A percentile compares a stretch with the other conserved stretches of the same genome.
Evolutionary conservation across 1,284 basidiomycete genomes (phyloP).

Genomic region (Pascua sp.): DNA sequence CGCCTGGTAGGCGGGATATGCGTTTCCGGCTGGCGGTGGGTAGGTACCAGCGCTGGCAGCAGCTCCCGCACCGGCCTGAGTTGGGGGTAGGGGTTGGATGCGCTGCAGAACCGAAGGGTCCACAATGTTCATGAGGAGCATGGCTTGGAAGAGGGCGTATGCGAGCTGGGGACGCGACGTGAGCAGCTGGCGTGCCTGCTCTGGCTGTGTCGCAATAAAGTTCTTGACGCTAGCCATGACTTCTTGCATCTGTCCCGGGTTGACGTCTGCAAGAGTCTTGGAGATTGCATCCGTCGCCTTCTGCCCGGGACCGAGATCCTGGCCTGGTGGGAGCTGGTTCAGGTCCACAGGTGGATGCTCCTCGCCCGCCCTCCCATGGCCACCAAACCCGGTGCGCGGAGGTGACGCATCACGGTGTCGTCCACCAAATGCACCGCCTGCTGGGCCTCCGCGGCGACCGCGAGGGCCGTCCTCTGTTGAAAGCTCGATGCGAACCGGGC

Average conservation of each 20-base stretch:
- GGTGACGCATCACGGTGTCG: constrained; percentile 15
- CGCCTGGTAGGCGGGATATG: constrained; percentile 34
- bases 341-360: constrained; percentile 17
- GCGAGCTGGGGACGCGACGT: constrained; percentile 84
- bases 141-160: constrained; percentile 93
- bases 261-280: constrained; percentile 78
- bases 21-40: constrained; percentile 19
- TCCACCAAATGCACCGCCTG: constrained; percentile 52
- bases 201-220: constrained; percentile 84
- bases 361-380: constrained; percentile 17
- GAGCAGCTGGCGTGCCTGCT: constrained; percentile 78
- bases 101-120: constrained; percentile 65
- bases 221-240: constrained; percentile 93
- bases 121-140: constrained; percentile 91
- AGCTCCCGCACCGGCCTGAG: constrained; percentile 22
- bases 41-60: constrained; percentile 23
- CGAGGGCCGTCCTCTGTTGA: constrained; percentile 55
- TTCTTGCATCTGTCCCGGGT: constrained; percentile 82
- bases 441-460: constrained; percentile 58
- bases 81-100: constrained; percentile 39
- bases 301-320: constrained; percentile 68
- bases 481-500: constrained; percentile 78
- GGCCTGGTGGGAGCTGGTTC: constrained; percentile 69
- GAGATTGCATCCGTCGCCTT: constrained; percentile 81
- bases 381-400: constrained; percentile 24